These are phyloP conservation scores for Cryptococcus floricola DNA, from an alignment of 1,284 basidiomycete species.

Conservation along the genomic window DNA sequence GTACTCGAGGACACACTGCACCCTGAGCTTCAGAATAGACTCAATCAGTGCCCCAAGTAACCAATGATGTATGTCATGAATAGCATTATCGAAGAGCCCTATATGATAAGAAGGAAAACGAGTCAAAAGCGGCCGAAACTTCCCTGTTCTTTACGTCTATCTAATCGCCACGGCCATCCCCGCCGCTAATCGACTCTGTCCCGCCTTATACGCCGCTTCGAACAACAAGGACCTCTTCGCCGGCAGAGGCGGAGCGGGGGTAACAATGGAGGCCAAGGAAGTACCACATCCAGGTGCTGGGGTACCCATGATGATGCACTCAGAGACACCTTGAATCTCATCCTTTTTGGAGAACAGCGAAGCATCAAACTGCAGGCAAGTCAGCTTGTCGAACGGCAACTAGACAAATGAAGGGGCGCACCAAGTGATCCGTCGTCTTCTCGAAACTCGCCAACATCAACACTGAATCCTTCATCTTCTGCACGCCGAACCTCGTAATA, in stretches of 20 bases:
- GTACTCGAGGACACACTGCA: too few relatives aligned
- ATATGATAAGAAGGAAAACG: not conserved
- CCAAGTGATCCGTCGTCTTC: constrained; percentile 96
- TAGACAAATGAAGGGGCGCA: constrained; percentile 24
- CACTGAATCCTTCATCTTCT: constrained; percentile 99
- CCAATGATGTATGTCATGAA: not conserved
- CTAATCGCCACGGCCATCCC: constrained; percentile 1
- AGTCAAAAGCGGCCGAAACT: not conserved
- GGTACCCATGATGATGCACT: constrained; percentile 99
- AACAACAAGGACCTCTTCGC: constrained; percentile 59
- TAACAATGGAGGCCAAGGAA: constrained; percentile 67
- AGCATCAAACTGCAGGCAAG: constrained; percentile 68
- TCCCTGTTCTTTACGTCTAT: not conserved
- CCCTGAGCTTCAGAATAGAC: too few relatives aligned
- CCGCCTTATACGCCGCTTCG: constrained; percentile 52
- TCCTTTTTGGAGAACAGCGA: constrained; percentile 95
- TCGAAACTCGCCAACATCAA: constrained; percentile 99
- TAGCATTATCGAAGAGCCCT: not conserved
- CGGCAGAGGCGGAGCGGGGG: constrained; percentile 56
- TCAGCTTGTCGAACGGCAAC: constrained; percentile 10
- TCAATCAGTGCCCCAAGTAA: not conserved
- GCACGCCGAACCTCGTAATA: constrained; percentile 99
- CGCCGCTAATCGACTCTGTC: constrained; percentile 14
- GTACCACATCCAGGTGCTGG: constrained; percentile 94
- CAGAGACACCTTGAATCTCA: constrained; percentile 90